A percentile compares a stretch with the other conserved stretches of the same genome.
phyloP scores from a whole-genome alignment of 2,329 filamentous ascomycete species.

The Botrytis medusae region DNA sequence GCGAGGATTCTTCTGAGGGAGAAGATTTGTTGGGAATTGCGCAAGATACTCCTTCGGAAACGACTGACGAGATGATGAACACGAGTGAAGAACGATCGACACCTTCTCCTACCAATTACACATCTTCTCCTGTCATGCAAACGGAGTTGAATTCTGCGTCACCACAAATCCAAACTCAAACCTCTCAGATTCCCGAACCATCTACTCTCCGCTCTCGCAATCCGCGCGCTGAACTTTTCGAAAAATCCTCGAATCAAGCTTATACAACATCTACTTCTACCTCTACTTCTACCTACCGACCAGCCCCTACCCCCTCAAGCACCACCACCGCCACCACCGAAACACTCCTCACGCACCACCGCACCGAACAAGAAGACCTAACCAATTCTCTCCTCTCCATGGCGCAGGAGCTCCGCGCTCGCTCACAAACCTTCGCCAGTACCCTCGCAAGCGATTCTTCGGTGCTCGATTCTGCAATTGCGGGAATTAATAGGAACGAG shows the following conservation, averaged over 20 bases:
- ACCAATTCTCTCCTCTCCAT: slow-evolving; percentile 80
- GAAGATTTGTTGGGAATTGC: slow-evolving; percentile 54
- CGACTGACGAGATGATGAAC: slow-evolving; percentile 27
- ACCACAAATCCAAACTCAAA: slow-evolving; percentile 15
- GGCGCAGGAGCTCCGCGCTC: slow-evolving; percentile 73
- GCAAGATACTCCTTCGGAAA: slow-evolving; percentile 52
- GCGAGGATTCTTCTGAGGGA: slow-evolving; percentile 46
- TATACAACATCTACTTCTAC: slow-evolving; percentile 44
- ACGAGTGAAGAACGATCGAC: slow-evolving; percentile 13
- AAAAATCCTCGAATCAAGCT: not conserved
- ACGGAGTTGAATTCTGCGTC: not conserved
- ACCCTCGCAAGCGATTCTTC: slow-evolving; percentile 72
- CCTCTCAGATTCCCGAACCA: slow-evolving; percentile 21
- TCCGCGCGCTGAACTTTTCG: slow-evolving; percentile 19
- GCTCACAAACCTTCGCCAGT: slow-evolving; percentile 68
- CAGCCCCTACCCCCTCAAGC: slow-evolving; percentile 40
- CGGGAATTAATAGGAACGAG: slow-evolving; percentile 76
- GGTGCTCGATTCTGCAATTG: slow-evolving; percentile 66
- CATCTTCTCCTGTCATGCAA: slow-evolving; percentile 14
- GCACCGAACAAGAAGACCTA: slow-evolving; percentile 78
- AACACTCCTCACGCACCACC: slow-evolving; percentile 72
- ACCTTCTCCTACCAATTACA: slow-evolving; percentile 25
- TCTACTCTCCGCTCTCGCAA: slow-evolving; percentile 34
- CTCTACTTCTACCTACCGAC: not conserved
- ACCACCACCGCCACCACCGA: slow-evolving; percentile 62